These are phyloP conservation scores for Thielaviopsis punctulata DNA, from an alignment of 2,329 filamentous ascomycete genomes.

Conservation along the genomic window DNA sequence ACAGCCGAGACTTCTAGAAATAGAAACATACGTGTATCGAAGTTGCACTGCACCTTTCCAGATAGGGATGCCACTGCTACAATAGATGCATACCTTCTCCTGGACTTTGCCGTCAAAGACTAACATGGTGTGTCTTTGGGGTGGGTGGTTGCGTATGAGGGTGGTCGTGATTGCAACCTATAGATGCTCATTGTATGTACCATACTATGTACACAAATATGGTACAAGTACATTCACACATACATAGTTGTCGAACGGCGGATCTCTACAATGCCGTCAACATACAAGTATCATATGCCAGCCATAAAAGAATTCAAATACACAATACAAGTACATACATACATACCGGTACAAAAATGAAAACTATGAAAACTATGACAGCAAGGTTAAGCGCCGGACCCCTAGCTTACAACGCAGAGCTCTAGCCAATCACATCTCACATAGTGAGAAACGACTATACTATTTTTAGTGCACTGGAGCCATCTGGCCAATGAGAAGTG, in stretches of 20 bases:
- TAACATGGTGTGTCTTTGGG: neutral
- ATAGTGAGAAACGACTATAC: neutral
- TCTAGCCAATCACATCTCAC: neutral
- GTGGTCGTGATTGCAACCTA: neutral
- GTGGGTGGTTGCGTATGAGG: no score
- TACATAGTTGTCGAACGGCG: no score
- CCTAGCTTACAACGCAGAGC: neutral
- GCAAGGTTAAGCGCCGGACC: neutral
- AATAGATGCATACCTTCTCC: neutral
- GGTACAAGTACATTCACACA: no score
- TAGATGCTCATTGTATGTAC: no score
- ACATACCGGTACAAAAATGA: no score
- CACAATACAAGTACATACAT: neutral
- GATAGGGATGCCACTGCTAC: neutral
- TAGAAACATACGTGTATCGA: neutral
- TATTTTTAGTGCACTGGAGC: neutral
- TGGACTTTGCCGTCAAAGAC: neutral
- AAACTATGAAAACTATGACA: no score
- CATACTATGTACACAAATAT: no score
- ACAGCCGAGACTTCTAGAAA: neutral
- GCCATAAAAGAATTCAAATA: neutral
- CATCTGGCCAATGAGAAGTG: neutral
- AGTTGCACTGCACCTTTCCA: neutral
- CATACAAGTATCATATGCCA: no score
- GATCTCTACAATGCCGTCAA: no score